Conservation (phyloP, 306 rosid genomes). For the Castanopsis chinensis region DNA sequence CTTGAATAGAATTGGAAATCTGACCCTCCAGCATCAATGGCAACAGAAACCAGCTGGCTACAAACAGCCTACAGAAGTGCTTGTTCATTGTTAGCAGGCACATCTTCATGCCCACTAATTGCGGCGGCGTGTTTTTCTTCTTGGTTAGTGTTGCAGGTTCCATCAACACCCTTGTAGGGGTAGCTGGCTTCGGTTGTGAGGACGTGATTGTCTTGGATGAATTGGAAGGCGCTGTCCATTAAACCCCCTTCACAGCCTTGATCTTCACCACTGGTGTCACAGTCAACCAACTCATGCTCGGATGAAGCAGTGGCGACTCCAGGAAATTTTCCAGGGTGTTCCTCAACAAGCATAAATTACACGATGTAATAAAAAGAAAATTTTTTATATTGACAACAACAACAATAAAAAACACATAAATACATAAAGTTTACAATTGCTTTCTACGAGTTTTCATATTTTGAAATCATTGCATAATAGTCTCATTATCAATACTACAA, state of each 20-base stretch:
- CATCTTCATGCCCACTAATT: conserved; percentile 32
- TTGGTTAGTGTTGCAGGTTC: conserved; percentile 22
- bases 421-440: no score
- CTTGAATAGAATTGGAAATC: conserved; percentile 33
- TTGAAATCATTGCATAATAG: no score
- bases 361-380: no score
- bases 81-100: conserved; percentile 35
- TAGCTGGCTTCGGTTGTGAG: conserved; percentile 31
- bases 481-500: no score
- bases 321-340: no score
- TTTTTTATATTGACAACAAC: no score
- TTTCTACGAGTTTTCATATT: no score
- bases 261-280: conserved; percentile 33
- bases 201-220: conserved; percentile 32
- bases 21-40: conserved; percentile 40
- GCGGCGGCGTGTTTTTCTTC: conserved; percentile 6
- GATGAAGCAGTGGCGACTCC: no score
- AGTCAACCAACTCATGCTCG: conserved; percentile 47
- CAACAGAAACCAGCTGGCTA: conserved; percentile 41
- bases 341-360: no score
- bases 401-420: no score
- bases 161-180: conserved; percentile 32
- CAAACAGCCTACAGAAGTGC: conserved; percentile 39
- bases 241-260: conserved; percentile 42
- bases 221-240: conserved; percentile 43